Evolutionary conservation across 2,329 filamentous ascomycete species (phyloP), one percentile per base, ranked within the genome.

Genomic region (Aspergillus piperis): DNA sequence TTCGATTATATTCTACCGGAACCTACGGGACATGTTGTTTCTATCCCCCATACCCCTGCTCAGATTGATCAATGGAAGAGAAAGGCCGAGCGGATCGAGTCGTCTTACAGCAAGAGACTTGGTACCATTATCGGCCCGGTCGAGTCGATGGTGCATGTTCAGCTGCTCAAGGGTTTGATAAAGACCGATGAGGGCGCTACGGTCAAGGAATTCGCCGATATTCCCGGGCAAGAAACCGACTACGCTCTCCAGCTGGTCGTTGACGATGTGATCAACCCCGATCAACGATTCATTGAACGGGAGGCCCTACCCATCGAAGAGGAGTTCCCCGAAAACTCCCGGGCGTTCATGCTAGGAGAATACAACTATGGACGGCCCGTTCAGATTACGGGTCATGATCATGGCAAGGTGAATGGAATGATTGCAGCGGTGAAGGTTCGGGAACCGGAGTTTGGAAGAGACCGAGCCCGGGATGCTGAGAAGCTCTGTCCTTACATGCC

Each of bases 201-300:
- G 2, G 80, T 97, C 69, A 99, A 99, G 78, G 92, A 98, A 71
- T 99, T 96, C 72, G 92, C 87, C 17, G 85, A 90, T 54, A 90
- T 97, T 51, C 87, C 89, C 2, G 94, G 94, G 49, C 84, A 95
- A 71, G 92, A 97, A 72, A 90, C 88, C 6, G 90, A 96, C 57
- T 97, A 94, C 74, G 92, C 95, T n/a, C 85, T 92, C 3, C 95
- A 99, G 73, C 88, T 91, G 17, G 83, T 98, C 54, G 94, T 99
- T 13, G 92, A 97, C 70, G 86, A 92, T 62, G 94, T 98, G 44
- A 80, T 92, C 69, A 96, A 94, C 72, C 90, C 93, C 69, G 95
- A 99, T 72, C 88, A 92, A 73, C 90, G 95, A 23, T 99, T 99
- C 78, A 85, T 98, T 56, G 95, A 99, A 78, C 90, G 88, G 69